phyloP scores from a whole-genome alignment of 2,329 filamentous ascomycete species.

The Cadophora luteo-olivacea region DNA sequence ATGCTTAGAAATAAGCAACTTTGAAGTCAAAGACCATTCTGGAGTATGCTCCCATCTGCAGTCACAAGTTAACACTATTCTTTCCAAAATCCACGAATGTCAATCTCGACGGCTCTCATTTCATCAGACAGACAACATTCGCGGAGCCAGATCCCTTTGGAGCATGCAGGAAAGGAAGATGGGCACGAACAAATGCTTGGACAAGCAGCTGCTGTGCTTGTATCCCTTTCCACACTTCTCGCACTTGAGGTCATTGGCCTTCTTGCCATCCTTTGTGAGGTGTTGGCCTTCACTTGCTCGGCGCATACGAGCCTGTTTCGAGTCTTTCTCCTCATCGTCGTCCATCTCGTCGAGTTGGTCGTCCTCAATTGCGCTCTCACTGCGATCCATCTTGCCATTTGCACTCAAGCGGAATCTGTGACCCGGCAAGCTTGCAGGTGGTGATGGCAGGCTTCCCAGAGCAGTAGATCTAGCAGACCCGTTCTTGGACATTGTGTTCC shows the following conservation, averaged over 20 bases:
- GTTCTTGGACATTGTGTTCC: conserved; percentile 73
- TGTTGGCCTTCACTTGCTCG: conserved; percentile 88
- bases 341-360: conserved; percentile 67
- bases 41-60: conserved; percentile 98
- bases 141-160: conserved; percentile 49
- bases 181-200: conserved; percentile 98
- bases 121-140: conserved; percentile 45
- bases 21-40: conserved; percentile 96
- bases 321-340: conserved; percentile 49
- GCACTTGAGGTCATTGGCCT: conserved; percentile 89
- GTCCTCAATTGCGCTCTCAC: conserved; percentile 73
- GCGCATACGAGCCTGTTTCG: conserved; percentile 57
- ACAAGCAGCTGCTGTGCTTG: conserved; percentile 99
- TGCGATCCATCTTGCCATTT: conserved; percentile 55
- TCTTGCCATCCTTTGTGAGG: conserved; percentile 79
- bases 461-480: conserved; percentile 59
- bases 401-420: conserved; percentile 55
- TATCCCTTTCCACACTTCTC: conserved; percentile 99
- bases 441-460: conserved; percentile 65
- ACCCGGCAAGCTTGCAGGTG: conserved; percentile 72
- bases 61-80: conserved; percentile 46
- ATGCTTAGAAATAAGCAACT: conserved; percentile 98
- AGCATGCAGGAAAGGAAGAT: conserved; percentile 52
- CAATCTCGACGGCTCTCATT: conserved; percentile 29
- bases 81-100: conserved; percentile 31